Percentiles rank a stretch among this genome's conserved stretches.
These are phyloP conservation scores for Neonectria hederae DNA, from an alignment of 2,329 filamentous ascomycete species.

Conservation along the genomic window DNA sequence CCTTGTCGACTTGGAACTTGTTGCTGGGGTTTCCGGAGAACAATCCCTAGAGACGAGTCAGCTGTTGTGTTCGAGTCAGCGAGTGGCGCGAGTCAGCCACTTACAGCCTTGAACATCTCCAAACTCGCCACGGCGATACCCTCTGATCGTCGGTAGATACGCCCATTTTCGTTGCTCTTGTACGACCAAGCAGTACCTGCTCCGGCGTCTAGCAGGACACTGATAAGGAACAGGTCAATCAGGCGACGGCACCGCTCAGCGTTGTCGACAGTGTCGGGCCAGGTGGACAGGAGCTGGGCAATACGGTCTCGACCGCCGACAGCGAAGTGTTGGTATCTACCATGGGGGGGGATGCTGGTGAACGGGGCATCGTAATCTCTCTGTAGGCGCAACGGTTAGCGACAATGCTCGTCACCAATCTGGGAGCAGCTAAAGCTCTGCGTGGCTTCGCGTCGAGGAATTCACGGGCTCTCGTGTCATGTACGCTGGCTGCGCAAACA, in stretches of 20 bases:
- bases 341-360: conserved; percentile 81
- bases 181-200: conserved; percentile 93
- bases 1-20: conserved; percentile 89
- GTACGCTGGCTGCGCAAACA: not conserved
- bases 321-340: conserved; percentile 84
- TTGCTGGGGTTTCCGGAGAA: conserved; percentile 87
- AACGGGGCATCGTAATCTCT: conserved; percentile 66
- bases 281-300: conserved; percentile 74
- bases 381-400: conserved; percentile 44
- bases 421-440: not conserved
- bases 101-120: conserved; percentile 89
- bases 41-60: conserved; percentile 63
- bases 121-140: conserved; percentile 79
- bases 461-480: not conserved
- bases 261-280: conserved; percentile 73
- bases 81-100: conserved; percentile 30
- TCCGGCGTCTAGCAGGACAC: conserved; percentile 85
- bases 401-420: not conserved
- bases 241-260: conserved; percentile 79
- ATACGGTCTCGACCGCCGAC: conserved; percentile 81
- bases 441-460: not conserved
- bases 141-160: conserved; percentile 84
- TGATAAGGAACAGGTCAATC: conserved; percentile 81
- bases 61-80: conserved; percentile 13
- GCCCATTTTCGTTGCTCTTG: conserved; percentile 88